These are phyloP conservation scores for Rhynchospora pubera DNA, from an alignment of 176 grass and related monocot species.

Conservation along the genomic window DNA sequence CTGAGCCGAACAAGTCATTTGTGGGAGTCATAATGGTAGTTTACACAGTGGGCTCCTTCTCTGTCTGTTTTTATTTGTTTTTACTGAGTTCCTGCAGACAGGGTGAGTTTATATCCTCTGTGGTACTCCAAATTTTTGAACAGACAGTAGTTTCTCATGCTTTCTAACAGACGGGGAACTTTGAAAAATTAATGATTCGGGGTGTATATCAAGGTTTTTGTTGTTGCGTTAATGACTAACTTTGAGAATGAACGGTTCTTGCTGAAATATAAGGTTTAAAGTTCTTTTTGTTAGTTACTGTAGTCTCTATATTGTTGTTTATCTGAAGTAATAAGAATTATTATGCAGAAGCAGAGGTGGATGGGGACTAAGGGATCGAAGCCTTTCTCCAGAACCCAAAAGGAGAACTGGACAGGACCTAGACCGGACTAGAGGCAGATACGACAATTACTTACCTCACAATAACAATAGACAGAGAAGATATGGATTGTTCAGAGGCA, in stretches of 20 bases:
- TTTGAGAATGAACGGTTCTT: not conserved
- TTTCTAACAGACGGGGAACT: no score
- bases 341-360: not conserved
- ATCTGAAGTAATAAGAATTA: not conserved
- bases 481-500: not conserved
- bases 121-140: no score
- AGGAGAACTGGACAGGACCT: not conserved
- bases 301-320: not conserved
- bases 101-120: no score
- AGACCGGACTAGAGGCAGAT: not conserved
- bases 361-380: not conserved
- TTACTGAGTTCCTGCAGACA: no score
- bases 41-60: no score
- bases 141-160: no score
- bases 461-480: not conserved
- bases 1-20: not conserved
- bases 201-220: no score
- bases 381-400: not conserved
- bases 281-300: not conserved
- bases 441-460: not conserved
- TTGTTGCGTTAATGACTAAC: not conserved
- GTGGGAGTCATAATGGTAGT: not conserved
- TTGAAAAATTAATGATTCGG: no score
- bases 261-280: not conserved
- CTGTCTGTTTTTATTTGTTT: no score